A percentile compares a stretch with the other conserved stretches of the same genome.
Conservation (phyloP, 768 basidiomycete species). For the Pleurotus djamor region DNA sequence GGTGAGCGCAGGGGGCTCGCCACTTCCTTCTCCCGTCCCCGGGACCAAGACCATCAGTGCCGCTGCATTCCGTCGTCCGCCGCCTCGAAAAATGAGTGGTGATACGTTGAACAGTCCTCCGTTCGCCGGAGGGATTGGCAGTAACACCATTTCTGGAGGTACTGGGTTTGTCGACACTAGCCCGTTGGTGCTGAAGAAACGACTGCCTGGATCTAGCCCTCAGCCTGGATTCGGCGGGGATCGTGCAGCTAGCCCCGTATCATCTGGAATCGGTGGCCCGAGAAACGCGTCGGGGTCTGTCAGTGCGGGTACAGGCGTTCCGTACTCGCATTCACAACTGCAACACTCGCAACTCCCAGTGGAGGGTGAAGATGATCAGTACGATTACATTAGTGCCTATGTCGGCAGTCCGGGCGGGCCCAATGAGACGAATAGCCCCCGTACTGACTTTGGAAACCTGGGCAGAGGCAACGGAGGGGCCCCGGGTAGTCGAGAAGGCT, state of each 20-base stretch:
- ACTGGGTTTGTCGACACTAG: constrained; percentile 37
- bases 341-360: constrained; percentile 10
- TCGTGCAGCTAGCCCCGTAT: constrained; percentile 7
- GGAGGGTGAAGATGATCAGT: constrained; percentile 36
- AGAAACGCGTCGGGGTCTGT: constrained; percentile 15
- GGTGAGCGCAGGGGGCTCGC: not conserved
- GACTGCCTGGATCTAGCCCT: constrained; percentile 42
- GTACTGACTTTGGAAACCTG: constrained; percentile 5
- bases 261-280: constrained; percentile 6
- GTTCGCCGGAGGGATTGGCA: constrained; percentile 3
- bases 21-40: constrained; percentile 19
- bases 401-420: constrained; percentile 20
- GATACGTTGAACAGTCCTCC: not conserved
- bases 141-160: not conserved
- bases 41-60: constrained; percentile 68
- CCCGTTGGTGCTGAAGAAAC: constrained; percentile 48
- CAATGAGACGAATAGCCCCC: constrained; percentile 7
- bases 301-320: constrained; percentile 6
- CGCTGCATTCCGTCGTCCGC: constrained; percentile 67
- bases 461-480: constrained; percentile 11
- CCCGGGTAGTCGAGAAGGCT: constrained; percentile 23
- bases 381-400: constrained; percentile 63
- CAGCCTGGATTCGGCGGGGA: constrained; percentile 16
- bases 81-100: constrained; percentile 12
- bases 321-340: constrained; percentile 12